phyloP scores from a whole-genome alignment of 352 stramenopile species.

The Phytophthora fragariae region DNA sequence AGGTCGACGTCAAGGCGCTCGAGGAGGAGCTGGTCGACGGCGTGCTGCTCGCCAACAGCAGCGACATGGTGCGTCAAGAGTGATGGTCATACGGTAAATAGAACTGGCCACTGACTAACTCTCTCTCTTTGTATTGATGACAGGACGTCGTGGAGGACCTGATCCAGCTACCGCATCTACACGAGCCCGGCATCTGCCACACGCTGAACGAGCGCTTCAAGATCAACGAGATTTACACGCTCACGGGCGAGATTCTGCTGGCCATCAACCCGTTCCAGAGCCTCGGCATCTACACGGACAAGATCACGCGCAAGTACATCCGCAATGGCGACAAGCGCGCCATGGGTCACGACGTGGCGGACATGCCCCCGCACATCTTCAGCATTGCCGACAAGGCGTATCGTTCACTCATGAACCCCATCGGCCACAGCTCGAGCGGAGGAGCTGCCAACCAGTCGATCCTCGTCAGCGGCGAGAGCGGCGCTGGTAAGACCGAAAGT shows the following conservation, averaged over 20 bases:
- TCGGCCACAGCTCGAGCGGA: constrained; percentile 40
- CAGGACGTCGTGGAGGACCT: constrained; percentile 92
- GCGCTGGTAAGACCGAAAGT: constrained; percentile 97
- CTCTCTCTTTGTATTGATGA: constrained; percentile 4
- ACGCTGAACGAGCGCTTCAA: constrained; percentile 93
- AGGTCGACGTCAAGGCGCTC: constrained; percentile 66
- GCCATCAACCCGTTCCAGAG: constrained; percentile 92
- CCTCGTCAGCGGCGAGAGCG: constrained; percentile 92
- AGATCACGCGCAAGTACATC: constrained; percentile 90
- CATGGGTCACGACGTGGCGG: constrained; percentile 63
- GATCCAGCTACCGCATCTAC: constrained; percentile 93
- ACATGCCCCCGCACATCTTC: constrained; percentile 93
- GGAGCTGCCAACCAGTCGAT: constrained; percentile 90
- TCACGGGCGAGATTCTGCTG: constrained; percentile 85
- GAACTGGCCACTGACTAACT: constrained; percentile 6
- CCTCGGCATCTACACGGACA: constrained; percentile 87
- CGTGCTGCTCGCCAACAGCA: constrained; percentile 82
- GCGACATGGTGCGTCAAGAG: constrained; percentile 69
- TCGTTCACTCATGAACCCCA: constrained; percentile 73
- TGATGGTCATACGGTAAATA: constrained; percentile 14
- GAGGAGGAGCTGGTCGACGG: constrained; percentile 68
- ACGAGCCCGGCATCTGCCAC: constrained; percentile 95
- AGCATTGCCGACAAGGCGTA: constrained; percentile 92
- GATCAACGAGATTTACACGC: constrained; percentile 95
- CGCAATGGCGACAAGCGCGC: constrained; percentile 81